Evolutionary conservation across 257 asterid species (phyloP), one percentile per base, ranked within the genome.

Genomic region (Solanum paucissectum): DNA sequence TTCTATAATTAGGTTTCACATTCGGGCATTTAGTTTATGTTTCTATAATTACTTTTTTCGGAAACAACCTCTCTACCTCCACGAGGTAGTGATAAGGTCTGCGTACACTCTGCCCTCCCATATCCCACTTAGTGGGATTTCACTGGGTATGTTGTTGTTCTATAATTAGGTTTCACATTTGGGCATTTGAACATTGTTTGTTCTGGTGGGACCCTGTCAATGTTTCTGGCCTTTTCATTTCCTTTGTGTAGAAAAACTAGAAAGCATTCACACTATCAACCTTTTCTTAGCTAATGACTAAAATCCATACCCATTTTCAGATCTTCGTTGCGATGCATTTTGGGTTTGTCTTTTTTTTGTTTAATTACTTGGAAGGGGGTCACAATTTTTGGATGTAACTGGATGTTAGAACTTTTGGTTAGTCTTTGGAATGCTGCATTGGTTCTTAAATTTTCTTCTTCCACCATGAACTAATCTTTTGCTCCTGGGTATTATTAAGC

Each of bases 401-500:
- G 55, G 58, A 75, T 23, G 83, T 38, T 49, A 38, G 12, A 73
- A 34, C 55, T 75, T 23, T 40, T n/a, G 34, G 34, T 12, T 38
- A 14, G 12, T 76, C 34, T n/a, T 76, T 76, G 84, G 32, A 40
- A 77, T 77, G 37, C 14, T n/a, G 36, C 37, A 25, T 23, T n/a
- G 84, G 62, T 77, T 72, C 85, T 74, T 66, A 68, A 86, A 69
- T 46, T 68, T 49, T 69, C 84, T 79, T 86, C 87, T 89, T 21
- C 83, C 88, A 49, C 87, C 49, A 34, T 66, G 40, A 36, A 71
- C 64, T 60, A 33, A 83, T 91, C 68, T 64, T 85, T 83, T 23
- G 86, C 87, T 90, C 84, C 88, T 64, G 88, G 89, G 83, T 90
- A 89, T 83, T 90, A 88, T 74, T 93, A 97, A 99, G 99, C 86